A percentile compares a stretch with the other conserved stretches of the same genome.
Evolutionary conservation across 495 filamentous ascomycete genomes (phyloP).

Genomic region (Penicillium tannophilum): DNA sequence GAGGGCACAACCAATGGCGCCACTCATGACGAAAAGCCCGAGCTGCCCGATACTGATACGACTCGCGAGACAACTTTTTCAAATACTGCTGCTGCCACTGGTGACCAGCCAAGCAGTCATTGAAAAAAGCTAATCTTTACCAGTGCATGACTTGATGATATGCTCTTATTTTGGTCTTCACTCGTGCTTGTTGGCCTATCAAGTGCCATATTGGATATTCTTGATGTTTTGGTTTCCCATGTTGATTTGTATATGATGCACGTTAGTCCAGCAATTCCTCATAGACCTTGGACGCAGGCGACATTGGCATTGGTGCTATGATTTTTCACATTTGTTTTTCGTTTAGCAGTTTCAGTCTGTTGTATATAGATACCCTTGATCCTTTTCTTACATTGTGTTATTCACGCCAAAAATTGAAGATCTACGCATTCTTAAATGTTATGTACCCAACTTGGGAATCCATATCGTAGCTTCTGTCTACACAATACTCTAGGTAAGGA

Average conservation of each 20-base stretch:
- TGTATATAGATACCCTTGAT: conserved; percentile 19
- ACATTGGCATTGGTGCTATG: conserved; percentile 3
- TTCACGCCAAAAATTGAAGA: background rate
- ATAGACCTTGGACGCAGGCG: background rate
- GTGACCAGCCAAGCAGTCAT: background rate
- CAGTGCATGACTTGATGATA: conserved; percentile 18
- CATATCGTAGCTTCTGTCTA: too few species aligned
- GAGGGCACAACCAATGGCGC: background rate
- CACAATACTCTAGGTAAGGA: background rate
- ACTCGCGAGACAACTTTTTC: background rate
- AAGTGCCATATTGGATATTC: background rate
- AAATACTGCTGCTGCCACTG: background rate
- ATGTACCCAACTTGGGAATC: too few species aligned
- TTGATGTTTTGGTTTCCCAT: background rate
- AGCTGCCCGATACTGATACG: background rate
- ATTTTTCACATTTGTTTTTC: background rate
- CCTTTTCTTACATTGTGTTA: background rate
- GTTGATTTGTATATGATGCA: conserved; percentile 1
- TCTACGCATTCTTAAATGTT: background rate
- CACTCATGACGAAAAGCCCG: background rate
- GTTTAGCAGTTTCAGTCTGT: background rate
- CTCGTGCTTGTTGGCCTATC: background rate
- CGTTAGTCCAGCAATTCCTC: background rate
- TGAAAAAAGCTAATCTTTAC: conserved; percentile 3
- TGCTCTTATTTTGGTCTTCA: background rate